Conservation (phyloP, 495 filamentous ascomycete species). For the Aspergillus nanangensis region DNA sequence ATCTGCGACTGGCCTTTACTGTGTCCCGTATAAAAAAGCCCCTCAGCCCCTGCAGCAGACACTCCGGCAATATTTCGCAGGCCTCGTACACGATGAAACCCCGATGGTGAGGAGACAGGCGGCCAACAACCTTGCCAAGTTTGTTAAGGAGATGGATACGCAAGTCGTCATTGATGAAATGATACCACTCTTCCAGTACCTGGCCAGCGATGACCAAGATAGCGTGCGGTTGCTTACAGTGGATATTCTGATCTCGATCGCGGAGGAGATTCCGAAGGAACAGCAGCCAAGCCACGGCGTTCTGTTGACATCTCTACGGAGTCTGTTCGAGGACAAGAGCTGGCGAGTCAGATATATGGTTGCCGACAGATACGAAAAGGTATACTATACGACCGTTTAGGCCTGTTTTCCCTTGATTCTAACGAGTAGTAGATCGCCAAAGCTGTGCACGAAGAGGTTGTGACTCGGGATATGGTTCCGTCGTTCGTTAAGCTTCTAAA, state of each 20-base stretch:
- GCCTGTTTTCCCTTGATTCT: slow-evolving; percentile 14
- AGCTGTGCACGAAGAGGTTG: slow-evolving; percentile 95
- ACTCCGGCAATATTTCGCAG: slow-evolving; percentile 83
- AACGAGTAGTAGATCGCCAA: slow-evolving; percentile 81
- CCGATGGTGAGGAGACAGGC: slow-evolving; percentile 97
- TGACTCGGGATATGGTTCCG: slow-evolving; percentile 88
- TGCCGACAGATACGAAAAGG: slow-evolving; percentile 97
- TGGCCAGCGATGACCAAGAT: slow-evolving; percentile 93
- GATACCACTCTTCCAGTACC: slow-evolving; percentile 97
- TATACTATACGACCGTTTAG: too few relatives aligned
- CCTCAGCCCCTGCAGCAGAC: slow-evolving; percentile 78
- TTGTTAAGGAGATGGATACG: slow-evolving; percentile 92
- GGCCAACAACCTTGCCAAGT: slow-evolving; percentile 93
- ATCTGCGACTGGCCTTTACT: slow-evolving; percentile 92
- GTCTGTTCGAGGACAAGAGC: slow-evolving; percentile 96
- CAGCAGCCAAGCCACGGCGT: slow-evolving; percentile 95
- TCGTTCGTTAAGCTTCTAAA: slow-evolving; percentile 97
- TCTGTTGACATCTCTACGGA: slow-evolving; percentile 81
- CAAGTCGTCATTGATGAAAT: slow-evolving; percentile 93
- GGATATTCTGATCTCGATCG: slow-evolving; percentile 92
- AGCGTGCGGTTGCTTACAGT: slow-evolving; percentile 95
- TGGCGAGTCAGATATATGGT: slow-evolving; percentile 99
- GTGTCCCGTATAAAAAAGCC: slow-evolving; percentile 85
- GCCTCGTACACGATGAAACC: slow-evolving; percentile 94
- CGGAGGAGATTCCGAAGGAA: slow-evolving; percentile 95